phyloP scores from a whole-genome alignment of 1,284 basidiomycete species.

The Cryptococcus sp. region DNA sequence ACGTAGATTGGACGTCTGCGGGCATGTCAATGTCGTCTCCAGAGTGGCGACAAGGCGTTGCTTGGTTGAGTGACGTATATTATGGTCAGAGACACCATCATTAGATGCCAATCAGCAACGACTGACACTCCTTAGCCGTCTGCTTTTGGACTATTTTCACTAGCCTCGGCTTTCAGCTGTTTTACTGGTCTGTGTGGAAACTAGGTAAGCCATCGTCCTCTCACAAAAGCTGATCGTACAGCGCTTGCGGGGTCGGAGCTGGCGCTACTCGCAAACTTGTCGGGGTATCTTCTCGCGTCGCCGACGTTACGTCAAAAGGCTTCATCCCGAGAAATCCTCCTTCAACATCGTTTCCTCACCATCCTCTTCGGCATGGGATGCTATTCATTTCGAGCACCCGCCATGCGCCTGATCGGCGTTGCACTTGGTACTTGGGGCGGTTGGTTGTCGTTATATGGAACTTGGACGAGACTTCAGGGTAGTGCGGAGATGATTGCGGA shows the following conservation, averaged over 20 bases:
- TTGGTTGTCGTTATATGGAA: constrained; percentile 60
- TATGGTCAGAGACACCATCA: constrained; percentile 33
- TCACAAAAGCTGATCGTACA: constrained; percentile 10
- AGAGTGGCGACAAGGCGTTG: constrained; percentile 13
- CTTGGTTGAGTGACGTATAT: constrained; percentile 47
- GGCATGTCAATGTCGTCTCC: constrained; percentile 1
- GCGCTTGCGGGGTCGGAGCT: constrained; percentile 68
- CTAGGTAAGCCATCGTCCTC: constrained; percentile 60
- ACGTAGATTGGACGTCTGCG: constrained; percentile 14
- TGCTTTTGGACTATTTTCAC: constrained; percentile 88
- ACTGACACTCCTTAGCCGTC: constrained; percentile 61
- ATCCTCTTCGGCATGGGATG: constrained; percentile 63
- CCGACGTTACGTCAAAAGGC: constrained; percentile 56
- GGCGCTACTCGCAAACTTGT: constrained; percentile 65
- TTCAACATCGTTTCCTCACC: constrained; percentile 58
- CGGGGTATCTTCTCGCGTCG: constrained; percentile 64
- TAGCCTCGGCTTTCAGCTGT: constrained; percentile 76
- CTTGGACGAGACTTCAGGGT: constrained; percentile 59
- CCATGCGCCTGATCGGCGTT: constrained; percentile 63
- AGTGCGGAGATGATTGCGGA: constrained; percentile 56
- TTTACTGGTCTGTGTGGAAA: constrained; percentile 91
- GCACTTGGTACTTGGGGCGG: constrained; percentile 60
- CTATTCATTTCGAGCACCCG: constrained; percentile 61
- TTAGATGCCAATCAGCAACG: background rate
- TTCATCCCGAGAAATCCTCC: constrained; percentile 57